Evolutionary conservation across 2,329 filamentous ascomycete genomes (phyloP).

Genomic region (Talaromyces sp.): DNA sequence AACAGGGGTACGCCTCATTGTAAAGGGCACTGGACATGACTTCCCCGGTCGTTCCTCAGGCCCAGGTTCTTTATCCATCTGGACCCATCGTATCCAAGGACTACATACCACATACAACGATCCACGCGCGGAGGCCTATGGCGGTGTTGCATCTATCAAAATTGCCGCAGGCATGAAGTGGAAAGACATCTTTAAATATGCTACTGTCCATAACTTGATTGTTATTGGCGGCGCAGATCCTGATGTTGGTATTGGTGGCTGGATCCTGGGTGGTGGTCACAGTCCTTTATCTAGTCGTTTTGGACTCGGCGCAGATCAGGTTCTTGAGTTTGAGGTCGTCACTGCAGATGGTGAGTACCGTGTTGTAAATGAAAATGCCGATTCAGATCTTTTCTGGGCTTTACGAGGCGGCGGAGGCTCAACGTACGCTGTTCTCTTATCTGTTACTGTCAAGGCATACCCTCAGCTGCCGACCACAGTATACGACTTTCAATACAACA

Average conservation of each 20-base stretch:
- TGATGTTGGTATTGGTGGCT: constrained; percentile 57
- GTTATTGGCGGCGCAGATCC: constrained; percentile 48
- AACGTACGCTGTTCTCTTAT: constrained; percentile 46
- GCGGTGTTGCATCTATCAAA: background rate
- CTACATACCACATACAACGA: constrained; percentile 33
- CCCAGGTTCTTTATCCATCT: constrained; percentile 43
- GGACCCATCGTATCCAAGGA: constrained; percentile 46
- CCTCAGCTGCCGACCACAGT: constrained; percentile 23
- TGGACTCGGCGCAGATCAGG: constrained; percentile 55
- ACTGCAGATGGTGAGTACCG: constrained; percentile 28
- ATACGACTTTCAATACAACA: background rate
- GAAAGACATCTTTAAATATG: constrained; percentile 13
- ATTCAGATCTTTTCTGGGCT: constrained; percentile 45
- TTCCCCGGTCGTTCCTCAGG: constrained; percentile 40
- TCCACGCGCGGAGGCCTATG: background rate
- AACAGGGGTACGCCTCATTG: constrained; percentile 6
- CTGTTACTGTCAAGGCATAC: constrained; percentile 51
- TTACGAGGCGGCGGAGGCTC: constrained; percentile 49
- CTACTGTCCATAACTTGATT: constrained; percentile 42
- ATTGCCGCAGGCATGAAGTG: constrained; percentile 3
- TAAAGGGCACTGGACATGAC: constrained; percentile 12
- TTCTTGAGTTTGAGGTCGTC: constrained; percentile 52
- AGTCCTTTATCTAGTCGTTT: constrained; percentile 25
- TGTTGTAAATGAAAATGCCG: constrained; percentile 9
- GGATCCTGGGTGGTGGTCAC: constrained; percentile 57